Evolutionary conservation across 805 yeast species (phyloP).

Genomic region (Ogataea allantospora): DNA sequence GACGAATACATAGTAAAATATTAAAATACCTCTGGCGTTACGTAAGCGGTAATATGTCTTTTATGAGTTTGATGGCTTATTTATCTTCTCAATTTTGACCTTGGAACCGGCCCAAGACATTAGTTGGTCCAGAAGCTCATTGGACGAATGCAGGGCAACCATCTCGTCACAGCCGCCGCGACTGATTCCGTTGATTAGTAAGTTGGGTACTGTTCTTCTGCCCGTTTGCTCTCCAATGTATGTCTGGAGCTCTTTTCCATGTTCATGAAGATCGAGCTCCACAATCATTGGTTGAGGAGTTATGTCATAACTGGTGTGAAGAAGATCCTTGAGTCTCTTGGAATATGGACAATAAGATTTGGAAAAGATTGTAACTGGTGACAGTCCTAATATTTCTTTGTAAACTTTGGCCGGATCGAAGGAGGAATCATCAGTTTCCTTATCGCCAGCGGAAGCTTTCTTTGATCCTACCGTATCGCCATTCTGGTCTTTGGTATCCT

Average conservation of each 20-base stretch:
- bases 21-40: neutral
- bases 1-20: slow-evolving; percentile 15
- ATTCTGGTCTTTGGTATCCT: slow-evolving; percentile 2
- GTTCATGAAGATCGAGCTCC: slow-evolving; percentile 76
- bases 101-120: slow-evolving; percentile 61
- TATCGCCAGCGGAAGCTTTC: neutral
- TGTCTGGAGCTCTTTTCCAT: slow-evolving; percentile 74
- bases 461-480: neutral
- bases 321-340: slow-evolving; percentile 62
- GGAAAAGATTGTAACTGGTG: slow-evolving; percentile 68
- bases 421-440: neutral
- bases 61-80: slow-evolving; percentile 54
- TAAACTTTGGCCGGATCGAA: slow-evolving; percentile 56
- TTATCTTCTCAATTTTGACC: slow-evolving; percentile 47
- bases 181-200: slow-evolving; percentile 68
- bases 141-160: slow-evolving; percentile 54
- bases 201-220: slow-evolving; percentile 87
- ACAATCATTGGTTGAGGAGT: slow-evolving; percentile 71
- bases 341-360: slow-evolving; percentile 76
- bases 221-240: slow-evolving; percentile 70
- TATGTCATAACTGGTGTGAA: slow-evolving; percentile 62
- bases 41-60: slow-evolving; percentile 5
- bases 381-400: slow-evolving; percentile 50
- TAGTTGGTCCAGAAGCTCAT: slow-evolving; percentile 50
- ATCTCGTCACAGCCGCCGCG: slow-evolving; percentile 92